These are phyloP conservation scores for Beauveria rudraprayagi DNA, from an alignment of 2,329 filamentous ascomycete species.

Conservation along the genomic window DNA sequence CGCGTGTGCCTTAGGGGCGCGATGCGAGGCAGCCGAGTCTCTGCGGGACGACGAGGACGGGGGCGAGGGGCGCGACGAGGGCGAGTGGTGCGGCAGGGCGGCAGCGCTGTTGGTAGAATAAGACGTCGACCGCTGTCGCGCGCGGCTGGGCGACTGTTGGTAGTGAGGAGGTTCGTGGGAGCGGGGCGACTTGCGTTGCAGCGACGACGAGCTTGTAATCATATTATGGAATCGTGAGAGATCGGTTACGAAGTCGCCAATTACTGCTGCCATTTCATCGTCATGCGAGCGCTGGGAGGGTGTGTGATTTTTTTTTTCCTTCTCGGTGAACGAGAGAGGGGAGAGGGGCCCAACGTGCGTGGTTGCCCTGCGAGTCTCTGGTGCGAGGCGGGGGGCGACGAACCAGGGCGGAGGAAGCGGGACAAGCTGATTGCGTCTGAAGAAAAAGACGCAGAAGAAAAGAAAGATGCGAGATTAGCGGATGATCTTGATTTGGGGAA, in stretches of 20 bases:
- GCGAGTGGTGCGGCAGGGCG: conserved; percentile 7
- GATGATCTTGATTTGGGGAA: not conserved
- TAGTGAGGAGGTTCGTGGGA: conserved; percentile 27
- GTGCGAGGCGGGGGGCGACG: not conserved
- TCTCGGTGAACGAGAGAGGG: conserved; percentile 1
- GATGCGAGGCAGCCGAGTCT: conserved; percentile 12
- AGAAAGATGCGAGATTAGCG: not conserved
- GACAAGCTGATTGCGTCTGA: not conserved
- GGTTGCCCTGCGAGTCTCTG: conserved; percentile 12
- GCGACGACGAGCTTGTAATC: conserved; percentile 43
- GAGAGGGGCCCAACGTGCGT: not conserved
- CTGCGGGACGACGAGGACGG: conserved; percentile 13
- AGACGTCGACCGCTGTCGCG: conserved; percentile 14
- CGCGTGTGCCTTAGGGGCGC: conserved; percentile 16
- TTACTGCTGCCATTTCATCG: conserved; percentile 55
- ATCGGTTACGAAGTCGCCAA: conserved; percentile 67
- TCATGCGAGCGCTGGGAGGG: conserved; percentile 12
- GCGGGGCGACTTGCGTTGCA: conserved; percentile 37
- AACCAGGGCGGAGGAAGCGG: not conserved
- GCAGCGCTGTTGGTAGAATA: conserved; percentile 5
- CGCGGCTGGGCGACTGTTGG: conserved; percentile 23
- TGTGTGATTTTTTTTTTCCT: not conserved
- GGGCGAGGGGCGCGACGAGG: conserved; percentile 6
- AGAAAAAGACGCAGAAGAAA: conserved; percentile 1
- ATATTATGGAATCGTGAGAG: conserved; percentile 62